phyloP scores from a whole-genome alignment of 345 rosid species.

The Syzygium jambos region DNA sequence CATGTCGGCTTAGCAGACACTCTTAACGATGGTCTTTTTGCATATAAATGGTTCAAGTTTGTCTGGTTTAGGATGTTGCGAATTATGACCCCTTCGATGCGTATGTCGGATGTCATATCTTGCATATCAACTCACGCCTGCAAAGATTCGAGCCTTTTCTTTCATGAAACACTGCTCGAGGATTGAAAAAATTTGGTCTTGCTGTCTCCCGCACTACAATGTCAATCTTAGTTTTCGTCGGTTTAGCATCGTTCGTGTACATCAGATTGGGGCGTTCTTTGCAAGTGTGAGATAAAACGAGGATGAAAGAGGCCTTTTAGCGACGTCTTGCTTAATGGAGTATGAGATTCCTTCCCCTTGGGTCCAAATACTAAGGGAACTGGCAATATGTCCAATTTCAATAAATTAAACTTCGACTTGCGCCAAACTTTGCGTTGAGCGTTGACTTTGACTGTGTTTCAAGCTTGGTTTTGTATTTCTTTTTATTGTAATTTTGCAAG shows the following conservation, averaged over 20 bases:
- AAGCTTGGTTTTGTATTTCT: neutral
- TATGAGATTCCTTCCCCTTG: neutral
- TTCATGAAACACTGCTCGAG: neutral
- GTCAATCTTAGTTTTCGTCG: neutral
- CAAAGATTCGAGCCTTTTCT: neutral
- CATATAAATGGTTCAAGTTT: neutral
- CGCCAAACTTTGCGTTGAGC: neutral
- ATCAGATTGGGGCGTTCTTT: neutral
- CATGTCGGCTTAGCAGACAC: neutral
- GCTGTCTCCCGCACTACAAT: neutral
- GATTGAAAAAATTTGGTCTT: neutral
- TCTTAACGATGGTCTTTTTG: neutral
- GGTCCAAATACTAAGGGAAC: neutral
- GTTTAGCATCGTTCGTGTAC: neutral
- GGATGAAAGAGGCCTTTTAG: neutral
- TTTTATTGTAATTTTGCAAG: neutral
- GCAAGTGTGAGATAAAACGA: neutral
- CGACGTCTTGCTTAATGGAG: neutral
- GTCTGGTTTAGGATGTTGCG: neutral
- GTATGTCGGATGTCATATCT: neutral
- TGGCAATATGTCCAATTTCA: neutral
- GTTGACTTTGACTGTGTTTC: neutral
- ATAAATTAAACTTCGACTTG: neutral
- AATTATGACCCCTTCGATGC: neutral
- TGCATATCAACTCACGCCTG: neutral